Base-by-base conservation (phyloP, 768 basidiomycete species). In the Termitomyces titanicus region DNA sequence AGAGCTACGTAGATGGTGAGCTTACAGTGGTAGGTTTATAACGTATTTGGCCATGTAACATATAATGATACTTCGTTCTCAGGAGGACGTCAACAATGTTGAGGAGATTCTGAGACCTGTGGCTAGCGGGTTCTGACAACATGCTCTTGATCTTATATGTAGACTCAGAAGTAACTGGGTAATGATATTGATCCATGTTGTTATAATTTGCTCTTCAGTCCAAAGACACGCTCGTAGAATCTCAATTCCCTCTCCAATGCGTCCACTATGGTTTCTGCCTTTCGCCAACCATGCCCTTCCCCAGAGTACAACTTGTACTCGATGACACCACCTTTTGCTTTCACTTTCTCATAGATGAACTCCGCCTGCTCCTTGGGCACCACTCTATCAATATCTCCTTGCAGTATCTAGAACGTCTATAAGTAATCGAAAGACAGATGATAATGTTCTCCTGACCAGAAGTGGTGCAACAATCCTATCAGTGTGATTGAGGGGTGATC, bases 351-450 rank as follows among this genome's bases (percentile, higher is more conserved):
- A 37, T 82, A 78, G 47, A 89, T 86, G 12, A 66, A 64, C 53
- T 81, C 75, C 0, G 88, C 79, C 63, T 92, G 89, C 17, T 74
- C 77, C 3, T 84, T 85, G 0, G 83, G 88, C 0, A 92, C 90
- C 31, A 89, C 77, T 56, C 69, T 72, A 66, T 89, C 86, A 0
- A 74, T 65, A 1, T 77, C 72, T 8, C 88, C 88, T 71, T 91
- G 88, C n/a, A 89, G 69, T 20, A 89, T 79, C 88, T 89, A 24
- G 15, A 43, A 45, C 37, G 12, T 42, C 24, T 39, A 9, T 54
- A 40, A 33, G 20, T 42, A 22, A 55, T 10, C 17, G n/a, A 44
- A 31, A 52, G 45, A 42, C 3, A n/a, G 5, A 22, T 5, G 31
- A 17, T 4, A 22, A 17, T 17, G 12, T 18, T 35, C 33, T 3